Percentiles rank a stretch among this genome's conserved stretches.
phyloP scores from a whole-genome alignment of 192 early-diverging fungal genomes.

The Backusella parvicylindrica region DNA sequence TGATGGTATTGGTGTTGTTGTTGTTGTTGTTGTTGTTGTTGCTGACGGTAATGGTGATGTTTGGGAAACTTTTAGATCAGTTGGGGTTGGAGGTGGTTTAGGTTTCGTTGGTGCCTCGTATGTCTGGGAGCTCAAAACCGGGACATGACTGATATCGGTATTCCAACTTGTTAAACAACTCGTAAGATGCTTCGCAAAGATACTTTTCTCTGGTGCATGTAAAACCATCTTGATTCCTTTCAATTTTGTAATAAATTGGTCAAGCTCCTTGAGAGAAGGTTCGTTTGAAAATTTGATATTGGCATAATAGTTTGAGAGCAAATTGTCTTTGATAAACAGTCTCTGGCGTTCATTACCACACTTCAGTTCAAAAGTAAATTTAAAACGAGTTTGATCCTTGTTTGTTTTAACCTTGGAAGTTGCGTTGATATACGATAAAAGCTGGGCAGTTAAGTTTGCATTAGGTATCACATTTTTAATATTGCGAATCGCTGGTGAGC shows the following conservation, averaged over 20 bases:
- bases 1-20: conserved; percentile 12
- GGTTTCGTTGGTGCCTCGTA: neutral
- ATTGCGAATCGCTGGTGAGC: neutral
- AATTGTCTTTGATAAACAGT: conserved; percentile 6
- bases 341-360: neutral
- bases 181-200: conserved; percentile 50
- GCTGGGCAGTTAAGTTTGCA: conserved; percentile 26
- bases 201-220: conserved; percentile 46
- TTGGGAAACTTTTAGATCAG: neutral
- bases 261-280: conserved; percentile 47
- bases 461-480: conserved; percentile 6
- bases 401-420: neutral
- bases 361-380: conserved; percentile 23
- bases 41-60: neutral
- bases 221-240: conserved; percentile 43
- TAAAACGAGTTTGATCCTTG: conserved; percentile 12
- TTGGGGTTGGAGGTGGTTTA: neutral
- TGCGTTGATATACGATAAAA: conserved; percentile 19
- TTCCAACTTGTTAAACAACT: conserved; percentile 52
- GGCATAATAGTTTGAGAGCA: conserved; percentile 19
- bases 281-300: conserved; percentile 41
- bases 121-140: conserved; percentile 6
- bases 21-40: neutral
- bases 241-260: conserved; percentile 36
- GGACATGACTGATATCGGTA: conserved; percentile 45